Percentiles rank a stretch among this genome's conserved stretches.
Conservation (phyloP, 768 basidiomycete genomes). For the Terana coerulea region DNA sequence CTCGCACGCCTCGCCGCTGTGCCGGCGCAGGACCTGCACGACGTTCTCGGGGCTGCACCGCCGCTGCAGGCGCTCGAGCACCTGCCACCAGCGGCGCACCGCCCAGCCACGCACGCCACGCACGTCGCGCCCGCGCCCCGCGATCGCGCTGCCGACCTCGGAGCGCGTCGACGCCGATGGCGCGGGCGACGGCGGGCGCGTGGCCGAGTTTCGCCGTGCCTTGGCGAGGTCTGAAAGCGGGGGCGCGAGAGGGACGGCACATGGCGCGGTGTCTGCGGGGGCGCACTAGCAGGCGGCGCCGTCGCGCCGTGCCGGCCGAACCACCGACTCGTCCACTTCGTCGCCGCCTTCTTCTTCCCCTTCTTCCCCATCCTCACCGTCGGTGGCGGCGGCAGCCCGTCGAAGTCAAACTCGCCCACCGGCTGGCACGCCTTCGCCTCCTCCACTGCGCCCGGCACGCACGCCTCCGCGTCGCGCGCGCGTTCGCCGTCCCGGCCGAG, state of each 20-base stretch:
- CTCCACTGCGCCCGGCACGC: background rate
- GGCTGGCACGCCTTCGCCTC: slow-evolving; percentile 16
- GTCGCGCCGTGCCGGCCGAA: no score
- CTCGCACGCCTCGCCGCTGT: background rate
- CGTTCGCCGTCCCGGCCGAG: slow-evolving; percentile 3
- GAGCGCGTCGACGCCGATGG: background rate
- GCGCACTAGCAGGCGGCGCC: no score
- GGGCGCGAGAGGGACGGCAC: no score
- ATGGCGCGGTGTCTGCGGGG: no score
- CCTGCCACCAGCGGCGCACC: slow-evolving; percentile 4
- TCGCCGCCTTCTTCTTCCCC: no score
- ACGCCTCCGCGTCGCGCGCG: slow-evolving; percentile 17
- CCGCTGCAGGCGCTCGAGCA: slow-evolving; percentile 18
- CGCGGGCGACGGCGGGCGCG: background rate
- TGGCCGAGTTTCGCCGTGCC: no score
- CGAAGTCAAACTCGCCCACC: slow-evolving; percentile 31
- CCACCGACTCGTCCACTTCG: no score
- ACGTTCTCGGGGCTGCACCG: slow-evolving; percentile 25
- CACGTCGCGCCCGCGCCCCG: background rate
- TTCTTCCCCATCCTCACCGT: slow-evolving; percentile 9
- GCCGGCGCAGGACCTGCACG: slow-evolving; percentile 10
- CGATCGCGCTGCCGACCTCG: slow-evolving; percentile 6
- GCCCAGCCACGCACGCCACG: background rate
- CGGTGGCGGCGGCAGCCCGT: slow-evolving; percentile 28
- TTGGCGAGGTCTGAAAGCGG: no score